Conservation (phyloP, 495 filamentous ascomycete genomes). For the Cercophora sp. region DNA sequence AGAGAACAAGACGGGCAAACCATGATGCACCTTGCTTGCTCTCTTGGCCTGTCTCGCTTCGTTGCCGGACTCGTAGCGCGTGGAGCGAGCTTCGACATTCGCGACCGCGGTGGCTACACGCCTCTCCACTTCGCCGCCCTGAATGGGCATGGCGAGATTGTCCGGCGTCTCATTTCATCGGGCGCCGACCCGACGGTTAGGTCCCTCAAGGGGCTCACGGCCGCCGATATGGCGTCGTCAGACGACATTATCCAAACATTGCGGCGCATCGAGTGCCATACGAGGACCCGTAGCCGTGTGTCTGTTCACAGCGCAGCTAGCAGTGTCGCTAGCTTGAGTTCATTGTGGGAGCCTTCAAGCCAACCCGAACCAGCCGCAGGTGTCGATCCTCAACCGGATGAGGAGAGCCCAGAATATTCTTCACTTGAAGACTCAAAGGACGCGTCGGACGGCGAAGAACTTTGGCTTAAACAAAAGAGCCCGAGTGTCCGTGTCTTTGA, state of each 20-base stretch:
- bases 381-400: conserved; percentile 30
- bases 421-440: conserved; percentile 30
- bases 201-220: conserved; percentile 66
- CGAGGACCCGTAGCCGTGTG: conserved; percentile 49
- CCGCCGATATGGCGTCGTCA: conserved; percentile 68
- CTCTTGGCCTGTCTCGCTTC: conserved; percentile 69
- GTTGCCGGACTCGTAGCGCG: conserved; percentile 76
- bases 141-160: conserved; percentile 68
- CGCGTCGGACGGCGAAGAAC: conserved; percentile 28
- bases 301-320: conserved; percentile 54
- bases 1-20: conserved; percentile 64
- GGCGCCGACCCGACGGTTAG: conserved; percentile 69
- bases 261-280: conserved; percentile 54
- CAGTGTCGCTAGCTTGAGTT: conserved; percentile 62
- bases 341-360: conserved; percentile 52
- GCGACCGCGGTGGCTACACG: conserved; percentile 78
- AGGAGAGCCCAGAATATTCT: conserved; percentile 44
- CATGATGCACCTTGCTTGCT: conserved; percentile 77
- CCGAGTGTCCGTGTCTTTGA: background rate
- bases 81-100: conserved; percentile 70
- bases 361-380: conserved; percentile 38
- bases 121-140: conserved; percentile 83
- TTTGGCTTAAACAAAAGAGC: conserved; percentile 22
- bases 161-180: conserved; percentile 66
- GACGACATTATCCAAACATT: conserved; percentile 51